Evolutionary conservation across 148 eudicot genomes (phyloP).

Genomic region (Amaranthus palmeri): DNA sequence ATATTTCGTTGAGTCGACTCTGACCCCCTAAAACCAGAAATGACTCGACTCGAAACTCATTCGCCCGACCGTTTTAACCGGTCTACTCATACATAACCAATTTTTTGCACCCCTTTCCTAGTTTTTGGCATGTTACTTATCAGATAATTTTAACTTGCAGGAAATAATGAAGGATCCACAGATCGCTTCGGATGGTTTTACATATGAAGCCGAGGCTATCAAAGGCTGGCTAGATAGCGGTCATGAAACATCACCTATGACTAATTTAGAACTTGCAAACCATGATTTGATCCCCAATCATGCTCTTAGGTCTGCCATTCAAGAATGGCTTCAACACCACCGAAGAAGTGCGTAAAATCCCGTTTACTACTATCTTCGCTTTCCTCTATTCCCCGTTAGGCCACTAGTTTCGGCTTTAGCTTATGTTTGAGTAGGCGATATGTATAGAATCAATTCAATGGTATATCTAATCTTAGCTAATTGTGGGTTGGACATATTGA

Average conservation of each 20-base stretch:
- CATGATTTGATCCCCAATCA: slow-evolving; percentile 58
- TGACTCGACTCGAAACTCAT: too few relatives aligned
- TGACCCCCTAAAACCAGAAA: too few relatives aligned
- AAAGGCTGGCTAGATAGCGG: slow-evolving; percentile 86
- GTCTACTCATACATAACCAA: too few relatives aligned
- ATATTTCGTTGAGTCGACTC: too few relatives aligned
- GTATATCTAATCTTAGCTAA: background rate
- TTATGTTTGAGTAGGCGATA: background rate
- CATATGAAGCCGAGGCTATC: slow-evolving; percentile 84
- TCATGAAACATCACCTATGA: slow-evolving; percentile 76
- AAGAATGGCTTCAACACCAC: slow-evolving; percentile 62
- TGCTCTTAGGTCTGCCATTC: slow-evolving; percentile 88
- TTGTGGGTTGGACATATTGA: background rate
- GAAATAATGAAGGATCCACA: slow-evolving; percentile 90
- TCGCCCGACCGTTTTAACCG: too few relatives aligned
- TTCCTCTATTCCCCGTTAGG: background rate
- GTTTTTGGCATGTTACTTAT: background rate
- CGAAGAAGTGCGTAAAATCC: background rate
- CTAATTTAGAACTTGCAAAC: slow-evolving; percentile 51
- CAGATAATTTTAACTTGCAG: slow-evolving; percentile 32
- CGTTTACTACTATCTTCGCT: background rate
- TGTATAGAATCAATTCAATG: background rate
- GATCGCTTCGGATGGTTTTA: slow-evolving; percentile 84
- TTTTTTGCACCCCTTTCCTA: background rate
- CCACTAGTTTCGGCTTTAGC: background rate